Base-by-base conservation (phyloP, 306 rosid species). In the Argentina anserina region DNA sequence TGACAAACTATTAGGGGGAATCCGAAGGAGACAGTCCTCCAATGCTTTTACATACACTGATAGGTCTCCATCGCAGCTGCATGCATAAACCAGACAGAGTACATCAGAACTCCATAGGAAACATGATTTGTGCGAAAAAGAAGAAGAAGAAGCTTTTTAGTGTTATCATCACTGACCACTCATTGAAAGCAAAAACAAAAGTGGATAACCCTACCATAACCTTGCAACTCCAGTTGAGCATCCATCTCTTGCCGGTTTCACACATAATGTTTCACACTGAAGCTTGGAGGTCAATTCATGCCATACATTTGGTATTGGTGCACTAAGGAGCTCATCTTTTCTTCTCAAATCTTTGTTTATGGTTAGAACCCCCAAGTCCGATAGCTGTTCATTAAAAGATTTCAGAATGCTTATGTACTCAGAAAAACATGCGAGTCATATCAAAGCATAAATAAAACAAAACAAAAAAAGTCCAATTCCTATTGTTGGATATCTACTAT, bases 221-320 rank as follows among this genome's bases (percentile, higher is more conserved):
- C 97, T 85, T 58, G 94, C 98, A 74, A 93, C 97, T 79, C 98
- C 98, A 42, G 97, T 91, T 68, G 97, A 93, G 85, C 98, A 93
- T 77, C 98, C 98, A 81, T 91, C 98, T 83, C 80, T 91, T 65
- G 97, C 87, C 41, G 98, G 98, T 84, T 93, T 93, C 80, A 93
- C 87, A 74, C 98, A 93, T 36, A 93, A 42, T 47, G 97, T 89
- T 81, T 89, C 84, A 76, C 97, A 87, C 68, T 84, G 87, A 65
- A 93, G 85, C 83, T 85, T 93, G 75, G 68, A 65, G 77, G 83
- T 87, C 76, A 93, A 83, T 70, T 91, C 92, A 81, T 74, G 78
- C 98, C 98, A 93, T 63, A 84, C 70, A 79, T 85, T 86, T 76
- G 71, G 78, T 62, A 74, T 43, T 42, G 90, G 84, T 62, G 77